Conservation (phyloP, 192 early-diverging fungal genomes). For the Rhizoclosmatium sp. region DNA sequence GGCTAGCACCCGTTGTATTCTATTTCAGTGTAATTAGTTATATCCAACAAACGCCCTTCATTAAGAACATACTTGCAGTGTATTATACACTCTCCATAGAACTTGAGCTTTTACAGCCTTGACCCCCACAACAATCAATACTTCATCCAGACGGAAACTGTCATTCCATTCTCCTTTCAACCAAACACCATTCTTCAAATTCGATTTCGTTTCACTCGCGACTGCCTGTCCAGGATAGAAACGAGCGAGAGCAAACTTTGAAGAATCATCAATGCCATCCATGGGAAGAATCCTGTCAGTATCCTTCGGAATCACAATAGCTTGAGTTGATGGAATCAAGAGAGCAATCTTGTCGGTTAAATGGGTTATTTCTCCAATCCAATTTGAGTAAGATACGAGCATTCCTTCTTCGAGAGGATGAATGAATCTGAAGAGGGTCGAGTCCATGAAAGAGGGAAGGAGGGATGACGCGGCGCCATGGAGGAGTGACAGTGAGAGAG, state of each 20-base stretch:
- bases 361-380: conserved; percentile 21
- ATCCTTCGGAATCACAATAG: conserved; percentile 6
- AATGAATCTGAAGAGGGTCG: not conserved
- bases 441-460: not conserved
- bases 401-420: conserved; percentile 15
- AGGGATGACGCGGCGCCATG: not conserved
- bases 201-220: not conserved
- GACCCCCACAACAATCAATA: conserved; percentile 1
- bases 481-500: not conserved
- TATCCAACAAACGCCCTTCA: not conserved
- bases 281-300: not conserved
- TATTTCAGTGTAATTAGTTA: not conserved
- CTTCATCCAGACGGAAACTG: not conserved
- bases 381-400: conserved; percentile 23
- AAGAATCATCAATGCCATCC: conserved; percentile 19
- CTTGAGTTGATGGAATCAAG: not conserved
- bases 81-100: conserved; percentile 22
- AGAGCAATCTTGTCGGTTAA: conserved; percentile 15
- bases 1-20: not conserved
- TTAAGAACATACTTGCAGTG: not conserved
- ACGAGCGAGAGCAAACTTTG: conserved; percentile 24
- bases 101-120: conserved; percentile 2
- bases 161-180: conserved; percentile 2
- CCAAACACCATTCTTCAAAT: conserved; percentile 23
- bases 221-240: conserved; percentile 18